These are phyloP conservation scores for Trametes polyzona DNA, from an alignment of 1,284 basidiomycete genomes.

Conservation along the genomic window DNA sequence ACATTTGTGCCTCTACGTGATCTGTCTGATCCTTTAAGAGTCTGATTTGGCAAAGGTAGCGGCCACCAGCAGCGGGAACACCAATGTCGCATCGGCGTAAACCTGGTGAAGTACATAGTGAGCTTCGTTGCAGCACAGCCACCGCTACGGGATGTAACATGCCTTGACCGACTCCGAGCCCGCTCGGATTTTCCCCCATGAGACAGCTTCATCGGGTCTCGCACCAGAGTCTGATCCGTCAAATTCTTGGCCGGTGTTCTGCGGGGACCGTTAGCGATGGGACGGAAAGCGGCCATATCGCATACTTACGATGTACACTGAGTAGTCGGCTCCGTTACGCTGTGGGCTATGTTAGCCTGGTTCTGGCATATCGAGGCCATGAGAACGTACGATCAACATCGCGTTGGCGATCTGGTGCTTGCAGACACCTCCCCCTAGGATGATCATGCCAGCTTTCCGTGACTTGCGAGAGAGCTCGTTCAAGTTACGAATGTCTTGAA, in stretches of 20 bases:
- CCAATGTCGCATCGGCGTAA: constrained; percentile 69
- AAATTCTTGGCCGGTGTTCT: constrained; percentile 99
- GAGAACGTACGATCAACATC: constrained; percentile 86
- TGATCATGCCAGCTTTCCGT: constrained; percentile 97
- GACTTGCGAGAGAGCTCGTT: constrained; percentile 92
- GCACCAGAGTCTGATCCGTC: constrained; percentile 98
- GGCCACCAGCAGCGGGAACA: constrained; percentile 76
- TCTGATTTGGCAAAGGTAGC: constrained; percentile 60
- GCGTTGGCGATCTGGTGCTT: constrained; percentile 99
- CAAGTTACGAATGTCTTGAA: constrained; percentile 89
- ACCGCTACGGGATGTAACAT: neutral
- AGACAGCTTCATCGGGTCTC: constrained; percentile 95
- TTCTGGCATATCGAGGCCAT: neutral
- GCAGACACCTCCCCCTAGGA: constrained; percentile 97
- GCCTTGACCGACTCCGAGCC: constrained; percentile 94
- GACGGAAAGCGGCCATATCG: neutral
- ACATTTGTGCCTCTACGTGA: neutral
- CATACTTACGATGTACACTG: constrained; percentile 83
- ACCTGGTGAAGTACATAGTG: constrained; percentile 35
- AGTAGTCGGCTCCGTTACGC: constrained; percentile 98
- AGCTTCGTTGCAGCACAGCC: neutral
- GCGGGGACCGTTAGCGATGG: neutral
- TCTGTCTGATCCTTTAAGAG: neutral
- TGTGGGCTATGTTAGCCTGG: constrained; percentile 37
- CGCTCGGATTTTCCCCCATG: constrained; percentile 98